Evolutionary conservation across 2,329 filamentous ascomycete species (phyloP).

Genomic region (Pseudogymnoascus sp.): DNA sequence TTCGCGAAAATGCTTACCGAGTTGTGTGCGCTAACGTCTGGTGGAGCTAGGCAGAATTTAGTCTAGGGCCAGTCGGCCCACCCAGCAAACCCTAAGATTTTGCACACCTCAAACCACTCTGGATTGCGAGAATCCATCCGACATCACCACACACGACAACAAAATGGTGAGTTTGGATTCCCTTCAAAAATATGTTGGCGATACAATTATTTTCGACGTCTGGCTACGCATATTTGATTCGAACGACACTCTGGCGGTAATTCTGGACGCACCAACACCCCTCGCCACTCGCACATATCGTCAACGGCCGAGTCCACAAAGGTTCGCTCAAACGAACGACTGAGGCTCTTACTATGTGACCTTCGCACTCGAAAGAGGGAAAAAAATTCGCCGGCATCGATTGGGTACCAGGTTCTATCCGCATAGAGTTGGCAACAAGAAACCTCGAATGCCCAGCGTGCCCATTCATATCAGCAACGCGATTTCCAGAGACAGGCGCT

Average conservation of each 20-base stretch:
- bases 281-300: background rate
- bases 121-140: constrained; percentile 6
- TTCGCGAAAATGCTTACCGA: constrained; percentile 9
- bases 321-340: background rate
- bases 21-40: constrained; percentile 6
- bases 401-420: background rate
- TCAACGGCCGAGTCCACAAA: background rate
- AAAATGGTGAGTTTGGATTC: constrained; percentile 8
- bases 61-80: constrained; percentile 6
- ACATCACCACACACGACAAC: constrained; percentile 9
- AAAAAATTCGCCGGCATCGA: background rate
- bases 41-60: background rate
- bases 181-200: constrained; percentile 2
- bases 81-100: constrained; percentile 8
- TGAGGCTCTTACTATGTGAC: background rate
- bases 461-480: background rate
- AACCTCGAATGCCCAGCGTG: background rate
- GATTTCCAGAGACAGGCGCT: background rate
- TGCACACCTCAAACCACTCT: constrained; percentile 8
- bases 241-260: background rate
- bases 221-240: constrained; percentile 7
- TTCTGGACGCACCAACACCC: constrained; percentile 6
- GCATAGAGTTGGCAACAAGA: background rate
- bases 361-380: background rate
- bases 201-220: constrained; percentile 4